Percentiles rank a stretch among this genome's conserved stretches.
Conservation (phyloP, 2,329 filamentous ascomycete species). For the Cytospora leucostoma region DNA sequence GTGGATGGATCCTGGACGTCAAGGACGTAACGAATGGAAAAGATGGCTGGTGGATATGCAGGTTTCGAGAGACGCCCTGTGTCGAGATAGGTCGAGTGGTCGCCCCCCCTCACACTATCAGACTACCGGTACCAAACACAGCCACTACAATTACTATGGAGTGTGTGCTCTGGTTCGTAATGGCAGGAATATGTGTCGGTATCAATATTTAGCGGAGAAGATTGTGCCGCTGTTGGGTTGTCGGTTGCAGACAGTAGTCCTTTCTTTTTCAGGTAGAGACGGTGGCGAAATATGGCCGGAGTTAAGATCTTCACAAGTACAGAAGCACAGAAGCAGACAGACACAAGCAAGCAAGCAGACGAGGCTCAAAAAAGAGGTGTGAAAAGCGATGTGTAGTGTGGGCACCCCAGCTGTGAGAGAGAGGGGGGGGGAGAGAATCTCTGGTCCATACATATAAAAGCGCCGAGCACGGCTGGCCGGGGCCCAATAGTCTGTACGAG, state of each 20-base stretch:
- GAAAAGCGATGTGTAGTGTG: neutral
- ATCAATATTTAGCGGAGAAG: neutral
- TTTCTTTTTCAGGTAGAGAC: neutral
- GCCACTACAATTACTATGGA: neutral
- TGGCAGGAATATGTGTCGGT: neutral
- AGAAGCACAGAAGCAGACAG: neutral
- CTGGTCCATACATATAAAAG: neutral
- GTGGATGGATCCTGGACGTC: neutral
- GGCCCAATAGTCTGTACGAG: neutral
- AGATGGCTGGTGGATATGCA: neutral
- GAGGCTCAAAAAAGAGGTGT: neutral
- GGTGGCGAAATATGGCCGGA: neutral
- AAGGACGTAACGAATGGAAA: neutral
- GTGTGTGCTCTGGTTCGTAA: neutral
- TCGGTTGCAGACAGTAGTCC: neutral
- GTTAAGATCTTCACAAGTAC: neutral
- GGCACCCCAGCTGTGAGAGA: too few species aligned
- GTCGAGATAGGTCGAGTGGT: neutral
- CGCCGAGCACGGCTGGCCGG: neutral
- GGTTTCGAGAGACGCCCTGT: neutral
- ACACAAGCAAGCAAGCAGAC: neutral
- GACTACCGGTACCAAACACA: neutral
- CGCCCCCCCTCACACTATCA: neutral
- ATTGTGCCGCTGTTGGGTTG: neutral
- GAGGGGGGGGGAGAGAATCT: neutral